phyloP scores from a whole-genome alignment of 1,284 basidiomycete genomes.

The Gymnopus androsaceus region DNA sequence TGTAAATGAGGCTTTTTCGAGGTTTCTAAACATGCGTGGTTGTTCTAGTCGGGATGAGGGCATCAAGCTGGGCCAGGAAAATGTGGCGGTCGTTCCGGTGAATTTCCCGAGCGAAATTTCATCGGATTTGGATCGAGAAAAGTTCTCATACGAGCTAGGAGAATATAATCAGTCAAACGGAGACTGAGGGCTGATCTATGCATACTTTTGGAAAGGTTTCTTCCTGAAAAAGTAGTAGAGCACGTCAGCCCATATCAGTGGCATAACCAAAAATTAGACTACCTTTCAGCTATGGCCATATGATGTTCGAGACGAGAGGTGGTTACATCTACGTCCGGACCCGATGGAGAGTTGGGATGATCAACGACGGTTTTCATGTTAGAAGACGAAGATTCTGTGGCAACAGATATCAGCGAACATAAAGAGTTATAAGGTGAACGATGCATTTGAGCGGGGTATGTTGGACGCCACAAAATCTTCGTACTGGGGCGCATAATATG shows the following conservation, averaged over 20 bases:
- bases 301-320: neutral
- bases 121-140: neutral
- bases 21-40: constrained; percentile 19
- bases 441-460: neutral
- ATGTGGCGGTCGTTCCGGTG: constrained; percentile 36
- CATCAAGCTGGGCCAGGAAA: constrained; percentile 38
- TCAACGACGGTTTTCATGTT: neutral
- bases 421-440: neutral
- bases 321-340: neutral
- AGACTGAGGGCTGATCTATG: too few species aligned
- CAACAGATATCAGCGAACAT: neutral
- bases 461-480: neutral
- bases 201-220: too few species aligned
- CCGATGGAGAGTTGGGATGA: neutral
- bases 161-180: neutral
- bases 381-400: neutral
- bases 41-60: constrained; percentile 29
- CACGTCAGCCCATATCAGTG: too few species aligned
- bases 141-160: neutral
- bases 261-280: too few species aligned
- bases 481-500: neutral
- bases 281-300: neutral
- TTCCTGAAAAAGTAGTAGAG: too few species aligned
- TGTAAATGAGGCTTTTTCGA: constrained; percentile 18
- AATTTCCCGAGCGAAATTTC: constrained; percentile 28